These are phyloP conservation scores for Astragalus membranaceus DNA, from an alignment of 306 rosid species.

Conservation along the genomic window DNA sequence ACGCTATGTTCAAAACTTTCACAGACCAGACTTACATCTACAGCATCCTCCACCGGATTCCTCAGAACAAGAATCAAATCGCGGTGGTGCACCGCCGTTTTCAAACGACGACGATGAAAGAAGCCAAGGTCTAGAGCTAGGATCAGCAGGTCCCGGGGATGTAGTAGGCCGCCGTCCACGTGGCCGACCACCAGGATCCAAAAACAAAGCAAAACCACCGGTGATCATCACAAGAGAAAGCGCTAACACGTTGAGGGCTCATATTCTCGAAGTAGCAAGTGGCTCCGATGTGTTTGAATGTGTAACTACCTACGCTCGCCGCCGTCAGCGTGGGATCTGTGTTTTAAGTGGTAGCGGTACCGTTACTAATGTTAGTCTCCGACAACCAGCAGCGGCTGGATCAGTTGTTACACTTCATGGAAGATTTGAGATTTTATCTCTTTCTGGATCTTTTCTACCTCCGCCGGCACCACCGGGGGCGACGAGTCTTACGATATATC, in stretches of 20 bases:
- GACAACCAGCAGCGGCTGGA: conserved; percentile 79
- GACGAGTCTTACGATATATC: conserved; percentile 64
- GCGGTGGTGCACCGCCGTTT: conserved; percentile 20
- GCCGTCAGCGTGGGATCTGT: conserved; percentile 96
- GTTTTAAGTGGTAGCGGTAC: conserved; percentile 78
- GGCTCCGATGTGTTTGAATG: conserved; percentile 87
- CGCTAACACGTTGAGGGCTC: conserved; percentile 88
- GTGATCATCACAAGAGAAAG: conserved; percentile 87
- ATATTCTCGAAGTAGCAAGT: conserved; percentile 67
- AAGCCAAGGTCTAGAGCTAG: conserved; percentile 46
- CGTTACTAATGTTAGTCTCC: conserved; percentile 71
- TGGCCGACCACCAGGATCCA: conserved; percentile 79
- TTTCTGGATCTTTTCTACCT: conserved; percentile 83
- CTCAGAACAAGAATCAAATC: conserved; percentile 30
- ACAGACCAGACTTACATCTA: conserved; percentile 53
- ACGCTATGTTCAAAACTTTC: conserved; percentile 68
- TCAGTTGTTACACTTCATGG: conserved; percentile 79
- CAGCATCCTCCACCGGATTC: conserved; percentile 38
- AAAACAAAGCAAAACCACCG: conserved; percentile 81
- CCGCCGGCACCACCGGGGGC: conserved; percentile 98
- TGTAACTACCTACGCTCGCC: conserved; percentile 74
- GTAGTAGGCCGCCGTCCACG: conserved; percentile 64
- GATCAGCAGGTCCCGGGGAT: conserved; percentile 34
- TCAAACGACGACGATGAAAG: conserved; percentile 43
- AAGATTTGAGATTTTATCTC: conserved; percentile 80